Percentiles rank a stretch among this genome's conserved stretches.
These are phyloP conservation scores for Coemansia aciculifera DNA, from an alignment of 192 early-diverging fungal species.

Conservation along the genomic window DNA sequence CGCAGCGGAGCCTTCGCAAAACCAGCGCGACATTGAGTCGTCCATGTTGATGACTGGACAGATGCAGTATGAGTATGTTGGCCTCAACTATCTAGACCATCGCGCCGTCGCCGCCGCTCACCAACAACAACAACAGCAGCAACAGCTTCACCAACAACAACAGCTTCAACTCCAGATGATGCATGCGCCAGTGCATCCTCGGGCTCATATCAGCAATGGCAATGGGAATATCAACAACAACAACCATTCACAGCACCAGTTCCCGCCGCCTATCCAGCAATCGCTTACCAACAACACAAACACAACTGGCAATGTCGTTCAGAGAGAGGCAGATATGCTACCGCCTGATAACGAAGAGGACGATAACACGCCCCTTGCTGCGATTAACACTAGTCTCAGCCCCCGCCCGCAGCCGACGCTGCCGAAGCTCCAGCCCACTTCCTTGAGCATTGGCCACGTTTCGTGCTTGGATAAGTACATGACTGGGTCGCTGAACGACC, in stretches of 20 bases:
- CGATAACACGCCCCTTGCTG: conserved; percentile 43
- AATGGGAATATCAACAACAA: background rate
- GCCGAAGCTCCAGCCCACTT: background rate
- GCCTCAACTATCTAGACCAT: conserved; percentile 15
- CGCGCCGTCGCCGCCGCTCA: background rate
- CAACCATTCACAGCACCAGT: background rate
- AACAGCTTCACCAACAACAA: conserved; percentile 12
- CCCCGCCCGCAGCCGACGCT: conserved; percentile 8
- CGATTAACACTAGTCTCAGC: conserved; percentile 25
- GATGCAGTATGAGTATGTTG: conserved; percentile 27
- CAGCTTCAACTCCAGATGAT: conserved; percentile 15
- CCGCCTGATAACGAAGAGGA: conserved; percentile 30
- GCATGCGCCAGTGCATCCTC: conserved; percentile 6
- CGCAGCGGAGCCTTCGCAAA: conserved; percentile 21
- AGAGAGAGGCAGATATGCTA: background rate
- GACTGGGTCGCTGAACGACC: conserved; percentile 15
- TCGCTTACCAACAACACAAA: conserved; percentile 4
- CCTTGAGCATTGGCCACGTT: conserved; percentile 3
- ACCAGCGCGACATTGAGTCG: conserved; percentile 34
- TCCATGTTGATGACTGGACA: conserved; percentile 45
- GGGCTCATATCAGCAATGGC: background rate
- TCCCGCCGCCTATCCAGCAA: background rate
- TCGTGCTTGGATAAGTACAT: conserved; percentile 30
- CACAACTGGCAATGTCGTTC: background rate
- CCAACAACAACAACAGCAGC: conserved; percentile 10